Base-by-base conservation (phyloP, 2,329 filamentous ascomycete species). In the Amphichorda felina region DNA sequence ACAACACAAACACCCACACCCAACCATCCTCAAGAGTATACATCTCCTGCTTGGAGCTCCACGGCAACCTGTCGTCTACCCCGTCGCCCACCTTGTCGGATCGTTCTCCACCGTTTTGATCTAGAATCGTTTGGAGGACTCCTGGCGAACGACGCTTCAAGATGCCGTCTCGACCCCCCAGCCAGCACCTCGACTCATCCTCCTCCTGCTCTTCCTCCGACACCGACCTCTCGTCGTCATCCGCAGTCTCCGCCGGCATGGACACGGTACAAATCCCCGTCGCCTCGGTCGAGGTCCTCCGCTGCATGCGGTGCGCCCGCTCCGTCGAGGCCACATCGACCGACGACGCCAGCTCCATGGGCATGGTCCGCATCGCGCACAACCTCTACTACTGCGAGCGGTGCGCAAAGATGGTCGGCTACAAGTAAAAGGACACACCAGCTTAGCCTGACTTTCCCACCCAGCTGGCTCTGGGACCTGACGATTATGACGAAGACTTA, bases 301-400 rank as follows among this genome's bases (percentile, higher is more conserved):
- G 75, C 45, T 79, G 75, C 60, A 68, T 77, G 50, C 70, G 75
- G 39, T 77, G 72, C 50, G 67, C 71, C 29, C 67, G 68, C 39
- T 64, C 68, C 37, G 72, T 72, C 37, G 75, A 79, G 59, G 65
- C 70, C 19, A 75, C 73, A 7, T 67, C 70, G 8, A 75, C 71
- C 22, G 73, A 78, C 51, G 72, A 78, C 53, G 60, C 67, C 34
- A 61, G 57, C 43, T 60, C 69, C 30, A 70, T 61, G 39, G 75
- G 74, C 41, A 80, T 80, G 75, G 68, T 80, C 11, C 66, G 70
- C 47, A 74, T 79, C 41, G 72, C 73, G 2, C 70, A 72, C 53
- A 76, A 76, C 53, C 68, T 79, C 41, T 79, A 79, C 60, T 79
- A 80, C 56, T 79, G 75, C 57, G 63, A 69, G 40, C 65, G 72